Evolutionary conservation across 345 rosid genomes (phyloP), one percentile per base, ranked within the genome.

Genomic region (Angophora floribunda): DNA sequence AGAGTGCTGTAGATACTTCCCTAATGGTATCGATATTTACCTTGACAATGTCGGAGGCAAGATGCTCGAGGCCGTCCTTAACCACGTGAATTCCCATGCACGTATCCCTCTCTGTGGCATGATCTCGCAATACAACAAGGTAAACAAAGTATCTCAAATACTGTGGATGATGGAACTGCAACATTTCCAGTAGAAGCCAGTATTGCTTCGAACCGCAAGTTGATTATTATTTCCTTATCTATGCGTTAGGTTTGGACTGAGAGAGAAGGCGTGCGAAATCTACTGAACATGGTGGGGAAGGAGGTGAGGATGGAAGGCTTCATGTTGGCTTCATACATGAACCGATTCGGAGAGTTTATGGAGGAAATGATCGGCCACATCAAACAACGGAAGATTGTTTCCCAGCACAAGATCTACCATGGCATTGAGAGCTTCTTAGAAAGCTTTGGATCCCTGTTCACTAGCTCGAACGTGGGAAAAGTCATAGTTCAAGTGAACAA

Each of bases 31-130:
- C 17, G 96, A 94, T 87, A 2, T 92, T 36, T 94, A 91, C 88
- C 87, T 93, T 1, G 96, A 94, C 78, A 94, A 94, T 52, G 96
- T 94, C 41, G 95, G 95, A 2, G 96, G 95, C 9, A 93, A 89
- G 89, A 93, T 93, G 95, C 91, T 94, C 0, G 96, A 93, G 49
- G 96, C 94, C 9, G 96, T 94, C 52, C 93, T 94, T 22, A 92
- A 92, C 88, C 93, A 94, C 16, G 92, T 93, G 24, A 93, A 94
- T 49, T 24, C 6, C 4, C 70, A 41, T 9, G 96, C 94, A 6
- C 86, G 92, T 22, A 92, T 94, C 50, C 86, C 90, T 5, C 65
- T 92, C 5, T 91, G 93, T 17, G 95, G 95, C 89, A 94, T 93
- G 96, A 93, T 94, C 7, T 94, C 95, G 21, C 90, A 91, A 17